Conservation (phyloP, 305 asterid genomes). For the Striga hermonthica region DNA sequence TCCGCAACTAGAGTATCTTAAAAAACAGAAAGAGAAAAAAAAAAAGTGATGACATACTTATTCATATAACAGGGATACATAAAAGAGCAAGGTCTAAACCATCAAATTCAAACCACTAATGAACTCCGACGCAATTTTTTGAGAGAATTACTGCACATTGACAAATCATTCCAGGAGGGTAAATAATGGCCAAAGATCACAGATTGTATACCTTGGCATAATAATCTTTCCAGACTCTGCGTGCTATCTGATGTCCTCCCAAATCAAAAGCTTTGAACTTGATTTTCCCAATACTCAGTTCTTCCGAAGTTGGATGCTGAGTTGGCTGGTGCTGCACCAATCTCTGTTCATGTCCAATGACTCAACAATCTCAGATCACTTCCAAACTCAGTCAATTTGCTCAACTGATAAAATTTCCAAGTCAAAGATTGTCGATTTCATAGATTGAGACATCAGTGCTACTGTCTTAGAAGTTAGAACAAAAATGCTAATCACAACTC, state of each 20-base stretch:
- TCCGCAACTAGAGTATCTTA: background rate
- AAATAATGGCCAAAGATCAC: background rate
- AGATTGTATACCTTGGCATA: slow-evolving; percentile 78
- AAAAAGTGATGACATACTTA: background rate
- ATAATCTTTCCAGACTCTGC: slow-evolving; percentile 97
- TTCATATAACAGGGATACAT: slow-evolving; percentile 24
- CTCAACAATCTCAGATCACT: slow-evolving; percentile 27
- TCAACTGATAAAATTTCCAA: slow-evolving; percentile 10
- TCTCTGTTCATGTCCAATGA: slow-evolving; percentile 58
- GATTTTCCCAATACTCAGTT: slow-evolving; percentile 88
- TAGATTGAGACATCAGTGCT: slow-evolving; percentile 2
- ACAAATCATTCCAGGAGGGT: background rate
- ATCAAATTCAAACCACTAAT: background rate
- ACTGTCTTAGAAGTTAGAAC: background rate
- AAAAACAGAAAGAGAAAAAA: slow-evolving; percentile 12
- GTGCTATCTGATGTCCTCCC: slow-evolving; percentile 97
- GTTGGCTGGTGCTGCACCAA: slow-evolving; percentile 98
- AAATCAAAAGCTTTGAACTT: slow-evolving; percentile 95
- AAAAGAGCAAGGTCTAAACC: slow-evolving; percentile 17
- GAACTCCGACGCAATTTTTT: slow-evolving; percentile 9
- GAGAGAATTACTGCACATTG: background rate
- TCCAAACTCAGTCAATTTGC: slow-evolving; percentile 8
- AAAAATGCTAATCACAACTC: slow-evolving; percentile 13
- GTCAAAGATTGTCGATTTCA: background rate
- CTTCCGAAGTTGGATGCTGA: slow-evolving; percentile 95